Evolutionary conservation across 495 filamentous ascomycete species (phyloP), one percentile per base, ranked within the genome.

Genomic region (Eremomyces bilateralis): DNA sequence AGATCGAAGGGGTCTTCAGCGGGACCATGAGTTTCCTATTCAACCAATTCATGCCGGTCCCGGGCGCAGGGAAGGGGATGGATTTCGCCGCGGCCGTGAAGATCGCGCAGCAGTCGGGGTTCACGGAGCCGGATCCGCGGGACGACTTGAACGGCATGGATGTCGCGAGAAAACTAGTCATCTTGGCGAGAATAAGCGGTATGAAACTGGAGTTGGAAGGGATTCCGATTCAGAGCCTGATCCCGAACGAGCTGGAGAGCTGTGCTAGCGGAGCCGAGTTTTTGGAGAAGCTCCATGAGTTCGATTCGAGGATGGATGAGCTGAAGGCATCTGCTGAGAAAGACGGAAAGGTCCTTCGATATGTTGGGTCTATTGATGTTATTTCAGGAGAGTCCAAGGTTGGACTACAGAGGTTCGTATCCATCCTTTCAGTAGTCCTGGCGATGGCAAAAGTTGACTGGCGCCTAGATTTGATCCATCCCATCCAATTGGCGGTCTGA

Each of bases 1-100:
- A 69, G 50, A 90, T 97, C 40, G 85, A 94, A 62, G 88, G 85
- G 38, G 82, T 97, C 10, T 94, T 95, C 59, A 85, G 78, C 31
- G 88, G 88, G 36, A 94, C 88, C 3, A 81, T 95, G 64, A 81
- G 74, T 24, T 95, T 91, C 67, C 63, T 94, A 10, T 97, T 97
- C 65, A 94, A 95, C 61, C 80, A 65, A 30, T 94, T 94, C 46
- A 77, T 80, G 25, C 53, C 53, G 15, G 43, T 47, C 12, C 21
- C 21, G 16, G 53, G 51, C 17, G 47, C 43, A 17, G 56, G 53
- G 17, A 32, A 11, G 10, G 65, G 69, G 18, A 72, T 73, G 3
- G 72, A 75, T 46, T 97, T 85, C 71, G 84, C 80, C 29, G 76
- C 70, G 29, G 81, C 85, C 40, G 88, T 94, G 15, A 67, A 64